Evolutionary conservation across 139 green algal genomes (phyloP), one percentile per base, ranked within the genome.

Genomic region (Deuterostichococcus epilithicus): DNA sequence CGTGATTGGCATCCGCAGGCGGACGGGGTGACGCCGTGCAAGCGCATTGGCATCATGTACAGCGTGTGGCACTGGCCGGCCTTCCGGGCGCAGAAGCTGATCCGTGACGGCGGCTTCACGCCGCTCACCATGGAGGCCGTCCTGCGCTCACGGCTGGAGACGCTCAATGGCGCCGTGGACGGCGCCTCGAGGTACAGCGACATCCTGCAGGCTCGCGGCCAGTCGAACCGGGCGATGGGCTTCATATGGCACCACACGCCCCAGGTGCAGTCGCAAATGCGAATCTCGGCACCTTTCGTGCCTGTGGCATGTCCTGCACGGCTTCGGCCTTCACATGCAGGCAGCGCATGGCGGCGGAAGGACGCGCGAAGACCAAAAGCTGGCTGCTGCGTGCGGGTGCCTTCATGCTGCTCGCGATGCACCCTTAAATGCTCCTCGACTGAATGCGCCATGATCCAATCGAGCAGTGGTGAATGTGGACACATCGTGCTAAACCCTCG

Each of bases 51-150:
- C 32, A 69, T 69, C 30, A 38, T 69, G n/a, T 69, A 69, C 63
- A 69, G 63, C 63, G 10, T 35, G 30, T 69, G 63, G 63, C 63
- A 69, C 63, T 69, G 63, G 63, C 63, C 63, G 5, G n/a, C 63
- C 5, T 69, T 35, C 5, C n/a, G 30, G 28, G 63, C 63, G 2
- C 26, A 13, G 20, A 26, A 69, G 63, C 63, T 69, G 63, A 10
- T 37, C 10, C n/a, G 5, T 5, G 30, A 26, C 5, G 63, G 28
- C 30, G 37, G 23, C 30, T 35, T 23, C 63, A 69, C n/a, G 28
- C 28, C 63, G n/a, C 63, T 69, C 5, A 69, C 4, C 28, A 69
- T 69, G 63, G 63, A 69, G 63, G 28, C 36, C 32, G 63, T 69
- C 28, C 63, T 69, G 63, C 28, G 5, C 10, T 38, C 30, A 20